These are phyloP conservation scores for Debaryomyces prosopidis DNA, from an alignment of 805 yeast genomes.

Conservation along the genomic window DNA sequence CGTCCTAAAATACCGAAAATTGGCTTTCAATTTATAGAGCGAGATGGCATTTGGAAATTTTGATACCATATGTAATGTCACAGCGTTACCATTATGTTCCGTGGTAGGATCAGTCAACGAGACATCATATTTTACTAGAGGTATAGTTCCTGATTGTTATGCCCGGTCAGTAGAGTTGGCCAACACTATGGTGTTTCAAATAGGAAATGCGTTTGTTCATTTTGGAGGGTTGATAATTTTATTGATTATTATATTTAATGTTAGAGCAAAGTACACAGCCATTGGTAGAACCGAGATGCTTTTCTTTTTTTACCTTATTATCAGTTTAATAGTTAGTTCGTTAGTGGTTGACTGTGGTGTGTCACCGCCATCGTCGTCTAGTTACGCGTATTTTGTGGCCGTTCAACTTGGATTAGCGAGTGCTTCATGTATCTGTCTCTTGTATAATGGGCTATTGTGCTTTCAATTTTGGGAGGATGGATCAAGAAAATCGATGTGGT, in stretches of 20 bases:
- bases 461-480: conserved; percentile 97
- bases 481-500: conserved; percentile 60
- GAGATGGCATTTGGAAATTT: conserved; percentile 70
- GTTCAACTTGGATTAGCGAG: conserved; percentile 75
- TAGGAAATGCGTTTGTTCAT: conserved; percentile 85
- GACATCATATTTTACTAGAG: conserved; percentile 42
- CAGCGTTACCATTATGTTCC: conserved; percentile 80
- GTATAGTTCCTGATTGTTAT: conserved; percentile 77
- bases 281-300: conserved; percentile 89
- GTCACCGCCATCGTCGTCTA: conserved; percentile 74
- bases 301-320: conserved; percentile 61
- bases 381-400: conserved; percentile 82
- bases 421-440: conserved; percentile 66
- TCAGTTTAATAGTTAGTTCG: conserved; percentile 60
- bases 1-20: background rate
- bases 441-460: conserved; percentile 76
- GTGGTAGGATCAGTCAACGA: conserved; percentile 56
- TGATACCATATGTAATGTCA: conserved; percentile 56
- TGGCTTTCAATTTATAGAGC: background rate
- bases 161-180: conserved; percentile 85
- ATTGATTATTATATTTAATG: conserved; percentile 71
- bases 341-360: conserved; percentile 91
- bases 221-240: conserved; percentile 68
- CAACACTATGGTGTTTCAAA: conserved; percentile 85
- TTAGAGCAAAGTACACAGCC: conserved; percentile 87